These are phyloP conservation scores for Borovskyia barvae DNA, from an alignment of 208 protist species.

Conservation along the genomic window DNA sequence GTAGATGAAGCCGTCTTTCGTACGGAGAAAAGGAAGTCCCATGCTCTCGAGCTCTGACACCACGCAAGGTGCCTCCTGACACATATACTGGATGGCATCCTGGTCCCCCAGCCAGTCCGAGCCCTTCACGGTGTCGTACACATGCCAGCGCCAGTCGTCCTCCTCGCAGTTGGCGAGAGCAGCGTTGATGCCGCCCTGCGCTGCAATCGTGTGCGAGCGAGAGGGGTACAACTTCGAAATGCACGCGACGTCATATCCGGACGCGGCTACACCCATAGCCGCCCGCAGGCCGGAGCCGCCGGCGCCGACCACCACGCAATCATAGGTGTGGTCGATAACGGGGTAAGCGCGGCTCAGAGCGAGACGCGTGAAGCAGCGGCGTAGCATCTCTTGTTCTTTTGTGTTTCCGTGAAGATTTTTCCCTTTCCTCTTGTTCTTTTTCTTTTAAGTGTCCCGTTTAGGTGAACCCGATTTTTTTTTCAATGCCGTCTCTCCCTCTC, in stretches of 20 bases:
- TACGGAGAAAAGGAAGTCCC: constrained; percentile 98
- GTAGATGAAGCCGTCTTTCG: constrained; percentile 98
- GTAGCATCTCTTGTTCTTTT: constrained; percentile 44
- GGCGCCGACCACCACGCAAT: constrained; percentile 98
- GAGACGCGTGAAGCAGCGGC: constrained; percentile 55
- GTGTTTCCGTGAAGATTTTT: constrained; percentile 1
- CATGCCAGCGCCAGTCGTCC: constrained; percentile 99
- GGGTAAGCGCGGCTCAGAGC: constrained; percentile 87
- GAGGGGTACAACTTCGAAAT: constrained; percentile 99
- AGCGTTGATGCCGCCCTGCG: constrained; percentile 99
- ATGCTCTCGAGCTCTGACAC: constrained; percentile 97
- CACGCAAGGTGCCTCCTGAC: constrained; percentile 93
- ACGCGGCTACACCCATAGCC: constrained; percentile 96
- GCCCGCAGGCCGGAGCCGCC: constrained; percentile 98
- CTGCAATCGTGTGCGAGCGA: constrained; percentile 99
- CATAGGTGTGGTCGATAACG: constrained; percentile 98
- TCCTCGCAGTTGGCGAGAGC: constrained; percentile 98
- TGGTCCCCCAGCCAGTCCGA: constrained; percentile 98
- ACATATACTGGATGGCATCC: constrained; percentile 99
- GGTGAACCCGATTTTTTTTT: no score
- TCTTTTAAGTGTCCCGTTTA: no score
- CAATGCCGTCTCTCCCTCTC: no score
- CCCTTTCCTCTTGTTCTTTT: not conserved
- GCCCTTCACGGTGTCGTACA: constrained; percentile 99
- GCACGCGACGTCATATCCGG: constrained; percentile 98